Evolutionary conservation across 352 stramenopile species (phyloP).

Genomic region (Pythium rhizo-oryzae): DNA sequence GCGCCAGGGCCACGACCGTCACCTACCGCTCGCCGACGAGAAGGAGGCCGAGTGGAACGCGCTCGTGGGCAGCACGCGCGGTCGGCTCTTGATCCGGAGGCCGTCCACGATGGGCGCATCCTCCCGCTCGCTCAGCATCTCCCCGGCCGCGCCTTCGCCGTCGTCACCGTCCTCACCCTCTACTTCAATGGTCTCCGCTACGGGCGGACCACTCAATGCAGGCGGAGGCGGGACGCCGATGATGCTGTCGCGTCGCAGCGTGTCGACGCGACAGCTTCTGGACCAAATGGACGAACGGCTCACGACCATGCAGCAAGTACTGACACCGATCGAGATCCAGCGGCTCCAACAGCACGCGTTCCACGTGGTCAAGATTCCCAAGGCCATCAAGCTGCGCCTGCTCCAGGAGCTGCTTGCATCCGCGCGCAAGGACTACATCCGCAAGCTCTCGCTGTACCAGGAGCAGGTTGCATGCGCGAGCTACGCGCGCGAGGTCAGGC

Average conservation of each 20-base stretch:
- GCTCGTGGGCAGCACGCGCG: slow-evolving; percentile 19
- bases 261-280: slow-evolving; percentile 38
- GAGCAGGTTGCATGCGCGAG: slow-evolving; percentile 50
- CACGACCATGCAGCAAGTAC: slow-evolving; percentile 72
- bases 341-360: slow-evolving; percentile 59
- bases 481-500: slow-evolving; percentile 60
- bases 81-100: slow-evolving; percentile 8
- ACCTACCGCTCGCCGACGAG: slow-evolving; percentile 37
- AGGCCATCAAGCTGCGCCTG: slow-evolving; percentile 66
- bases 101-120: slow-evolving; percentile 12
- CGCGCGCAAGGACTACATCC: slow-evolving; percentile 47
- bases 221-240: background rate
- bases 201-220: background rate
- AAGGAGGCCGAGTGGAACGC: slow-evolving; percentile 44
- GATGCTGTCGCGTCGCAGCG: slow-evolving; percentile 12
- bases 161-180: background rate
- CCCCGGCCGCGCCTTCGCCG: background rate
- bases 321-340: slow-evolving; percentile 79
- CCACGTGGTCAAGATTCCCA: slow-evolving; percentile 72
- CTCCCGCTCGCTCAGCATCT: slow-evolving; percentile 11
- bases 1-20: slow-evolving; percentile 40
- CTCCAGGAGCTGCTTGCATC: slow-evolving; percentile 50
- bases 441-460: slow-evolving; percentile 46
- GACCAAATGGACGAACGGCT: slow-evolving; percentile 66
- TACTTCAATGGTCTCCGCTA: background rate